Evolutionary conservation across 805 yeast species (phyloP).

Genomic region (Candida khao-thaluensis): DNA sequence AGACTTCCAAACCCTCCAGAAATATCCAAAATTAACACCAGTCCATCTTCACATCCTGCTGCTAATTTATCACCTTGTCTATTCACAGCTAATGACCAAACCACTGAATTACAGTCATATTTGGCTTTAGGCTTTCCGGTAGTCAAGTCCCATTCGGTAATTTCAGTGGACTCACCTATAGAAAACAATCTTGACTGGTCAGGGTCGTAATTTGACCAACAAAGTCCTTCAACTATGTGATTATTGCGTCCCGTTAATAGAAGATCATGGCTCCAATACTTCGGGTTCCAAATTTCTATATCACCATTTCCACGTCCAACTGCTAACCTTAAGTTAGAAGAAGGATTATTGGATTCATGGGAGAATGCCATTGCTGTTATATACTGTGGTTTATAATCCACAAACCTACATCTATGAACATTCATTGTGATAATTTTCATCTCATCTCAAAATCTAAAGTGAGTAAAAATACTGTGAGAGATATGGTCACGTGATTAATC

Average conservation of each 20-base stretch:
- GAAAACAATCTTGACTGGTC: conserved; percentile 80
- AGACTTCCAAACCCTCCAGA: conserved; percentile 82
- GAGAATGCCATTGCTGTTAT: conserved; percentile 82
- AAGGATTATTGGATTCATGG: conserved; percentile 48
- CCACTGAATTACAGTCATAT: conserved; percentile 87
- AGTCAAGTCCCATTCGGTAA: conserved; percentile 88
- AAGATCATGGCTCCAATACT: conserved; percentile 76
- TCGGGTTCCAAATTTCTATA: conserved; percentile 93
- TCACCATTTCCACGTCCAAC: conserved; percentile 94
- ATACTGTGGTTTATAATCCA: conserved; percentile 81
- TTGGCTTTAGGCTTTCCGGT: conserved; percentile 72
- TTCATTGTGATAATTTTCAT: conserved; percentile 44
- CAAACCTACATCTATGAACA: conserved; percentile 88
- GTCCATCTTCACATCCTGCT: conserved; percentile 94
- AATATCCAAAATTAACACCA: conserved; percentile 80
- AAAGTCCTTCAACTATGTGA: conserved; percentile 83
- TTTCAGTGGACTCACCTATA: conserved; percentile 86
- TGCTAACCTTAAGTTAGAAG: conserved; percentile 69
- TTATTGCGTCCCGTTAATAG: conserved; percentile 75
- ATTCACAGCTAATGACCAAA: conserved; percentile 82
- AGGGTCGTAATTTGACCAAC: conserved; percentile 62
- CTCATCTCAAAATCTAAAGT: conserved; percentile 19
- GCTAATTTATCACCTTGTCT: conserved; percentile 64
- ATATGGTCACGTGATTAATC: too few species aligned
- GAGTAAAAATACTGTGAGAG: too few species aligned